These are phyloP conservation scores for Daldinia vernicosa DNA, from an alignment of 495 filamentous ascomycete species.

Conservation along the genomic window DNA sequence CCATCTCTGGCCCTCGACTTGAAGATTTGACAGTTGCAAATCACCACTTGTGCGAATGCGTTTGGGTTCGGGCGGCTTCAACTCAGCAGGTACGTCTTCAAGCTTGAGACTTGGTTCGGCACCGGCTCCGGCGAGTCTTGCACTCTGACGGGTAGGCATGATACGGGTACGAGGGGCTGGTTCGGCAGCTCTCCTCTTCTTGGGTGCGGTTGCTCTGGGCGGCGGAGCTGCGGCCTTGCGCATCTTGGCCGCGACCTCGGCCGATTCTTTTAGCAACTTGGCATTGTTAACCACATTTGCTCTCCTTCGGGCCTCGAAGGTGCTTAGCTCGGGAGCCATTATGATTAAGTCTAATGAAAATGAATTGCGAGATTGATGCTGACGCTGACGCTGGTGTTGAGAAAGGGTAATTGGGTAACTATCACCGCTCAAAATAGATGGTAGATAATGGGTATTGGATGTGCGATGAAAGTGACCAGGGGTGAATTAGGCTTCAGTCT, in stretches of 20 bases:
- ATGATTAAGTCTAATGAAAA: constrained; percentile 8
- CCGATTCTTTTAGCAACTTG: constrained; percentile 54
- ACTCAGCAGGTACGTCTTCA: constrained; percentile 42
- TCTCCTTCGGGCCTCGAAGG: constrained; percentile 58
- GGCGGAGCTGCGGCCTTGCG: constrained; percentile 41
- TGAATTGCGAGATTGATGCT: not conserved
- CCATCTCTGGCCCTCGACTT: constrained; percentile 78
- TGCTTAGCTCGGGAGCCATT: constrained; percentile 52
- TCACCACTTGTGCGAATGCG: constrained; percentile 56
- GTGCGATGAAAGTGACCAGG: not conserved
- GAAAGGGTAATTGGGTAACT: not conserved
- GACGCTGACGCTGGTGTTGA: no score
- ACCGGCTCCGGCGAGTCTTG: constrained; percentile 59
- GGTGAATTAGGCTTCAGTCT: constrained; percentile 1
- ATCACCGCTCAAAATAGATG: not conserved
- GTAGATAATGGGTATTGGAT: not conserved
- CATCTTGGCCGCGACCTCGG: constrained; percentile 52
- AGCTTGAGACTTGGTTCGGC: constrained; percentile 44
- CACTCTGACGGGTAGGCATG: constrained; percentile 60
- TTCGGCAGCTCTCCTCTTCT: constrained; percentile 43
- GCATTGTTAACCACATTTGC: constrained; percentile 60
- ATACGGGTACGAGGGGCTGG: constrained; percentile 45
- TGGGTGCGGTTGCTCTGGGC: constrained; percentile 34
- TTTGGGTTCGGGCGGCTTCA: constrained; percentile 52
- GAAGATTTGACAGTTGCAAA: constrained; percentile 77